These are phyloP conservation scores for Curvularia lunata DNA, from an alignment of 2,329 filamentous ascomycete genomes.

Conservation along the genomic window DNA sequence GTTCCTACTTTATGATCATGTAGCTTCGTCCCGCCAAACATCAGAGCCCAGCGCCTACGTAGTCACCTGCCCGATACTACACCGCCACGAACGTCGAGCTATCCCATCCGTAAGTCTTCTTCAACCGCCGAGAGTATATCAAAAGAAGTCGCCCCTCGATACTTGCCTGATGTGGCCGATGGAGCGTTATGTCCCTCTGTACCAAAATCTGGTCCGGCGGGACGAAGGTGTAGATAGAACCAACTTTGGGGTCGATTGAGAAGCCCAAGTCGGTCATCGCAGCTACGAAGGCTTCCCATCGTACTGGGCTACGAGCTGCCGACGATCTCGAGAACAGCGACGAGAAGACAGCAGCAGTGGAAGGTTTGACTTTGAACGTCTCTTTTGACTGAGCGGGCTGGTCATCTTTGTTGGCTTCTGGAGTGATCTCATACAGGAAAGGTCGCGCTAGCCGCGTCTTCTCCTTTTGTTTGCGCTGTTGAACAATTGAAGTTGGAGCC, in stretches of 20 bases:
- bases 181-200: conserved; percentile 15
- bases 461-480: conserved; percentile 8
- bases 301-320: conserved; percentile 29
- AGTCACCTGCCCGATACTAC: neutral
- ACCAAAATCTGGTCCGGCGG: conserved; percentile 15
- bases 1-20: no score
- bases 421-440: neutral
- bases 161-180: conserved; percentile 24
- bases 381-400: neutral
- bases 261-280: conserved; percentile 26
- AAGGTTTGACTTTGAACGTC: conserved; percentile 48
- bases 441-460: neutral
- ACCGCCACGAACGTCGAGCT: conserved; percentile 16
- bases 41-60: no score
- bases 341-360: conserved; percentile 50
- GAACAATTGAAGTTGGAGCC: neutral
- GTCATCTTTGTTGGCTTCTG: neutral
- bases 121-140: conserved; percentile 18
- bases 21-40: no score
- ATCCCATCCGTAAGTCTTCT: conserved; percentile 22
- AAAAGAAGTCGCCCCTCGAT: conserved; percentile 23
- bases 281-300: conserved; percentile 21
- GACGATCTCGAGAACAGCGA: conserved; percentile 35
- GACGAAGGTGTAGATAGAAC: conserved; percentile 23
- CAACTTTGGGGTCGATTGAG: conserved; percentile 16